phyloP scores from a whole-genome alignment of 495 filamentous ascomycete genomes.

The Xylaria telfairii region DNA sequence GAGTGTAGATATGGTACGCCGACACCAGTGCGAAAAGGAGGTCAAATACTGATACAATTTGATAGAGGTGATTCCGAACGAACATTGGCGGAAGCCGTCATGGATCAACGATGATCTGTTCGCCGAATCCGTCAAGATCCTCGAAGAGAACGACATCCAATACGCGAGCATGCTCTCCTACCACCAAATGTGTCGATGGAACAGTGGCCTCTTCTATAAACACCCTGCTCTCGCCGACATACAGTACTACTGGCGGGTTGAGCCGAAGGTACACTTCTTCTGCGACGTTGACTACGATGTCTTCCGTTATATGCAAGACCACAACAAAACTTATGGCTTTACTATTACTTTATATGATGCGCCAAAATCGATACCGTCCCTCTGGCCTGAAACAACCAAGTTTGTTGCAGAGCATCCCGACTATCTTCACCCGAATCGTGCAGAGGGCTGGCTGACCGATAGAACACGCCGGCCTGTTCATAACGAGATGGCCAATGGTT shows the following conservation, averaged over 20 bases:
- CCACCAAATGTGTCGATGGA: slow-evolving; percentile 99
- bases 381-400: slow-evolving; percentile 95
- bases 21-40: background rate
- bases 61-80: slow-evolving; percentile 83
- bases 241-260: slow-evolving; percentile 98
- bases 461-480: slow-evolving; percentile 77
- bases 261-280: slow-evolving; percentile 99
- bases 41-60: slow-evolving; percentile 32
- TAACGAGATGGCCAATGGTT: slow-evolving; percentile 80
- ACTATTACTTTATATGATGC: slow-evolving; percentile 97
- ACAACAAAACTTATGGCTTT: slow-evolving; percentile 98
- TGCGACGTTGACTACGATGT: slow-evolving; percentile 99
- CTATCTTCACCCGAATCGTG: slow-evolving; percentile 81
- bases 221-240: slow-evolving; percentile 83
- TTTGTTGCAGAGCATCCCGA: slow-evolving; percentile 87
- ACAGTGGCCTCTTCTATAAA: slow-evolving; percentile 96
- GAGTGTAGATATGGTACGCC: slow-evolving; percentile 78
- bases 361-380: slow-evolving; percentile 78
- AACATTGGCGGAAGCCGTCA: slow-evolving; percentile 89
- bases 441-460: slow-evolving; percentile 87
- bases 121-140: slow-evolving; percentile 79
- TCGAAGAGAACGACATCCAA: slow-evolving; percentile 85
- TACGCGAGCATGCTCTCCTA: slow-evolving; percentile 89
- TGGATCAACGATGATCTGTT: slow-evolving; percentile 93
- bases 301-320: slow-evolving; percentile 96